Evolutionary conservation across 306 rosid species (phyloP), one percentile per base, ranked within the genome.

Genomic region (Dalbergia cultrata): DNA sequence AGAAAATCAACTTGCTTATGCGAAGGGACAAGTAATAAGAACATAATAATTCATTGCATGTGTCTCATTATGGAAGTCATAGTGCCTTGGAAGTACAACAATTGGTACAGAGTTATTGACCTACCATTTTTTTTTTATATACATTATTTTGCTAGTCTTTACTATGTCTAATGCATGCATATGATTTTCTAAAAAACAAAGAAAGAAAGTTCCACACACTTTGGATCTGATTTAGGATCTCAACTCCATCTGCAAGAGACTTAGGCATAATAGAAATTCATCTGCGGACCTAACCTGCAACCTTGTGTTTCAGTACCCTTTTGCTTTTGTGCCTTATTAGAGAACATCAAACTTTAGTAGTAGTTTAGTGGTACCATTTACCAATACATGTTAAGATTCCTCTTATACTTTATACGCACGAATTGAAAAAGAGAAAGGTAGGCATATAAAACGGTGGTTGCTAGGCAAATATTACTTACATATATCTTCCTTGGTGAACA

Each of bases 321-420:
- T 61, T 22, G 33, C 53, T 69, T 82, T 70, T 75, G 11, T 58
- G 45, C 45, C 56, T 41, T 57, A 9, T 53, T 57, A 9, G 67
- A 63, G 59, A 61, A 62, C 17, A 53, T 5, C 9, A 22, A 37
- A 47, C 50, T 59, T 31, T 26, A 22, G n/a, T 50, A 50, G 57
- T 50, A 50, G 57, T 58, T 17, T 75, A 31, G 31, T 50, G 72
- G 75, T 63, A 17, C 72, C 72, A 47, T 19, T 61, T 34, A 45
- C 13, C 68, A 58, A 5, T 37, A 37, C 19, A 47, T 75, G 63
- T 26, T 26, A 10, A 13, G 62, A 75, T 53, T 71, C 9, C 19
- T 26, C 31, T 0, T 26, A 5, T 50, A 41, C 9, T 14, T 16
- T 53, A 6, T n/a, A 13, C 1, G 19, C 16, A 3, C 52, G 31